A percentile compares a stretch with the other conserved stretches of the same genome.
Evolutionary conservation across 2,329 filamentous ascomycete genomes (phyloP).

Genomic region (Microdochium bolleyi): DNA sequence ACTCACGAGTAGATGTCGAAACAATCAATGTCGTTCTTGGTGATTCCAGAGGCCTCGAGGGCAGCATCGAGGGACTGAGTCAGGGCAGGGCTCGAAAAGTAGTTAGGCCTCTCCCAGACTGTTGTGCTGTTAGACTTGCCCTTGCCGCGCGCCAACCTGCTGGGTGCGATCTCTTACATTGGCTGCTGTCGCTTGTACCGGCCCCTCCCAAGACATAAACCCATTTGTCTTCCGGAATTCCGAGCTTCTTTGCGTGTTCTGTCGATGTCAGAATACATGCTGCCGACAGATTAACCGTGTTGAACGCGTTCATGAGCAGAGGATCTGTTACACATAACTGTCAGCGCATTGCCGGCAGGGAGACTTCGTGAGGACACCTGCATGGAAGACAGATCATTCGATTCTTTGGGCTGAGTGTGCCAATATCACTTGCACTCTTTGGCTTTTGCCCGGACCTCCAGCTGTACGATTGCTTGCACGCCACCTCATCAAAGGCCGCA

Average conservation of each 20-base stretch:
- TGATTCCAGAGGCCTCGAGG: constrained; percentile 36
- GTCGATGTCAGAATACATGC: constrained; percentile 53
- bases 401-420: constrained; percentile 45
- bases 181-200: constrained; percentile 32
- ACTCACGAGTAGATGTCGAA: constrained; percentile 53
- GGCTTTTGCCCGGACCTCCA: constrained; percentile 46
- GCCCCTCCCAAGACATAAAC: constrained; percentile 58
- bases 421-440: constrained; percentile 41
- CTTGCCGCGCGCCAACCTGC: too few species aligned
- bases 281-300: constrained; percentile 56
- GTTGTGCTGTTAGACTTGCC: not conserved
- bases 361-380: not conserved
- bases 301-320: constrained; percentile 65
- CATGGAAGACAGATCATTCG: constrained; percentile 61
- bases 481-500: constrained; percentile 49
- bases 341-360: not conserved
- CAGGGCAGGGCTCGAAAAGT: constrained; percentile 49
- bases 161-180: not conserved
- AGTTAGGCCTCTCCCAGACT: constrained; percentile 58
- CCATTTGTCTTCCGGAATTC: constrained; percentile 48
- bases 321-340: constrained; percentile 28
- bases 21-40: constrained; percentile 44
- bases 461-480: constrained; percentile 40
- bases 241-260: constrained; percentile 42
- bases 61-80: constrained; percentile 47